Base-by-base conservation (phyloP, 768 basidiomycete genomes). In the Dioszegia crocea region DNA sequence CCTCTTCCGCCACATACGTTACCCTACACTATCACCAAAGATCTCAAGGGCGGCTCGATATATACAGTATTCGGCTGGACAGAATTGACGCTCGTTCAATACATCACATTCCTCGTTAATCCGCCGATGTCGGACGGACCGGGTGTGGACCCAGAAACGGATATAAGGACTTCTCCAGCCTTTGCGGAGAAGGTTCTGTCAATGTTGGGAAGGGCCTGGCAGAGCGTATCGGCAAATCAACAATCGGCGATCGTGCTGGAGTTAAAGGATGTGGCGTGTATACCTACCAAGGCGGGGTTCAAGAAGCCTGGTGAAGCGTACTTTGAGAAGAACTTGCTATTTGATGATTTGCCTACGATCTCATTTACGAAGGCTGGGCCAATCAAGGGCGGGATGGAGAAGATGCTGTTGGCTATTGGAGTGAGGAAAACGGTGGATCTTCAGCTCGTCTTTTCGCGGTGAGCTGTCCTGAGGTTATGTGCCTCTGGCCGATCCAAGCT, bases 381-480 rank as follows among this genome's bases (percentile, higher is more conserved):
- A 0, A 79, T 92, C 64, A 91, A 88, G 71, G 86, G 86, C 0
- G 76, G 80, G 4, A 71, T 90, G 64, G 91, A 93, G 71, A 86
- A 83, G 62, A 74, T 80, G 59, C 60, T 79, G 5, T 79, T 83
- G 27, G 83, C 82, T 1, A 78, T 97, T 0, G 94, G 91, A 11
- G 89, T 97, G 11, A 83, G 91, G 17, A 89, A 85, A 71, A 91
- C 93, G 63, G 91, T 97, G 6, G 89, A 97, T 60, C 80, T 97
- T 1, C 92, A 97, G 74, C 80, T 96, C 2, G 83, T 99, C n/a
- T 99, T 99, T 71, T 84, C 87, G 54, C 82, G 92, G 86, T 88
- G 53, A 48, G 80, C 64, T 1, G 52, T 6, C 21, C 3, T 4
- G 12, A 6, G 5, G 2, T 11, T 39, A 70, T 21, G 11, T 31